Evolutionary conservation across 2,329 filamentous ascomycete species (phyloP).

Genomic region (Ophiostoma sp.): DNA sequence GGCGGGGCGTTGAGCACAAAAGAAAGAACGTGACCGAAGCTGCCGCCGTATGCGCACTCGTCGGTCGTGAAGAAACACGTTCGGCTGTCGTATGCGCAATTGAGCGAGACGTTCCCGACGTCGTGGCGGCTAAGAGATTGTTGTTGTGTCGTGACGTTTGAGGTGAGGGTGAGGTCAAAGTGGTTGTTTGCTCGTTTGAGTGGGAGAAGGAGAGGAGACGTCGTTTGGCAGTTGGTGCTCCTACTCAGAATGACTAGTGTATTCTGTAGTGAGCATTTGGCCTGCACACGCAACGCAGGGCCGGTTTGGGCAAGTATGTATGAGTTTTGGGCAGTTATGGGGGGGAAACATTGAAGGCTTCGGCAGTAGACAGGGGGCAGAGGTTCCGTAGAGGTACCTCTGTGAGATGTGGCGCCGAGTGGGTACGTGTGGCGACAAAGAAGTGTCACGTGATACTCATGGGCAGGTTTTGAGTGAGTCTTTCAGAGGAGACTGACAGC

Average conservation of each 20-base stretch:
- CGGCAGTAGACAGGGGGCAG: neutral
- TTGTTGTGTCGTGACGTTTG: neutral
- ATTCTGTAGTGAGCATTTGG: neutral
- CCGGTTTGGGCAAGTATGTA: neutral
- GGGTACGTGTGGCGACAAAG: slow-evolving; percentile 5
- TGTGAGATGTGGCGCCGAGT: neutral
- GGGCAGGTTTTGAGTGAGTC: neutral
- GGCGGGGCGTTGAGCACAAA: neutral
- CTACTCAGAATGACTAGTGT: neutral
- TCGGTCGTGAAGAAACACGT: neutral
- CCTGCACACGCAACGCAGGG: neutral
- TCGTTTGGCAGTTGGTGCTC: neutral
- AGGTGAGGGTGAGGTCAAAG: neutral
- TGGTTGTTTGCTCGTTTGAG: neutral
- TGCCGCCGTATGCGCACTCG: neutral
- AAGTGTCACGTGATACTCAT: neutral
- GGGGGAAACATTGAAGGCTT: neutral
- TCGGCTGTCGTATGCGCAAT: neutral
- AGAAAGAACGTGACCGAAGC: neutral
- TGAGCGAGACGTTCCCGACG: neutral
- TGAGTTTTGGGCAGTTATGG: neutral
- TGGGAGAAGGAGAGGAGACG: neutral
- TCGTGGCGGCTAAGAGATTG: neutral
- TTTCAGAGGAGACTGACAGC: neutral
- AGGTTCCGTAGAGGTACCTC: slow-evolving; percentile 15